Base-by-base conservation (phyloP, 2,329 filamentous ascomycete species). In the Ophiocordyceps sinensis region DNA sequence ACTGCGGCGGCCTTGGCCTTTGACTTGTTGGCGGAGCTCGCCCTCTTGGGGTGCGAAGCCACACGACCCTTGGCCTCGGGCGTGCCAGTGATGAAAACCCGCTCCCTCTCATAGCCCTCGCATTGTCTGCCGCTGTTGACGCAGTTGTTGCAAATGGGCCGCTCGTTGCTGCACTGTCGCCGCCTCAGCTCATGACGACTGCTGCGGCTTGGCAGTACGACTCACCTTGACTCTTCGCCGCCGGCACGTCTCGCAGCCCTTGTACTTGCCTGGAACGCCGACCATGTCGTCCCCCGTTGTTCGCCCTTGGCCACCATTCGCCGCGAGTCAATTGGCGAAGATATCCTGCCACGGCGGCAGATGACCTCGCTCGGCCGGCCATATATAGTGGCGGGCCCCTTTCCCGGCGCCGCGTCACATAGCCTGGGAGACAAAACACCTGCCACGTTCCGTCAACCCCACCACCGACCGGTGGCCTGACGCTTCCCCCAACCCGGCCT, bases 41-140 rank as follows among this genome's bases (percentile, higher is more conserved):
- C 46, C 40, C 67, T 60, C 44, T 66, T 68, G 3, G 73, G 73
- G 43, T 76, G 73, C 2, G 71, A 75, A 36, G 71, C 71, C 40
- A 73, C 74, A 28, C 73, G 66, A 11, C 73, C 73, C 43, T 65
- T 68, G 44, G 66, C 67, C 43, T 73, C 61, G 31, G 61, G 62
- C 3, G 73, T 77, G n/a, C 71, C 72, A 32, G 74, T 70, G 53
- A 82, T 77, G 57, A 82, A 82, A 42, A 79, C 69, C 14, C 70
- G 70, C 51, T 79, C 70, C 32, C 72, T 64, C 51, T 77, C 69
- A 54, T 82, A 82, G 32, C 77, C 77, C 37, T 68, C 69, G 49
- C 77, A 82, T 43, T 67, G 56, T 36, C 74, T 64, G 19, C 73
- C 72, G 49, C 68, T 71, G 49, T 70, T 65, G 42, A 66, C 60